Conservation (phyloP, 116 monocot genomes). For the Cymodocea nodosa region DNA sequence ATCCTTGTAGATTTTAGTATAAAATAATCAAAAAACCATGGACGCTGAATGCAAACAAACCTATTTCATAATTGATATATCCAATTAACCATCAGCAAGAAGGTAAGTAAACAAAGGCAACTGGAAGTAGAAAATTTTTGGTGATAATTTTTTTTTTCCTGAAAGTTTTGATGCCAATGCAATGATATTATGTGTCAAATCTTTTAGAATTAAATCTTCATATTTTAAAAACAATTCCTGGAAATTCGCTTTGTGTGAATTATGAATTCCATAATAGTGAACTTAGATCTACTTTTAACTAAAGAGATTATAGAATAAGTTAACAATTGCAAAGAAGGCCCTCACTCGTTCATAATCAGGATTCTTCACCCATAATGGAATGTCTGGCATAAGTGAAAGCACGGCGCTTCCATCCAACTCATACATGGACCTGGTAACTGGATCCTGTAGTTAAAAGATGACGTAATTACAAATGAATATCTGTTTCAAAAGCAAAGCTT, state of each 20-base stretch:
- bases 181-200: no score
- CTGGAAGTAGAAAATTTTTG: no score
- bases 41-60: no score
- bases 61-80: no score
- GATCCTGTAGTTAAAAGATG: conserved; percentile 25
- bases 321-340: conserved; percentile 1
- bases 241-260: not conserved
- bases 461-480: not conserved
- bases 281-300: no score
- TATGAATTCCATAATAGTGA: not conserved
- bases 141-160: no score
- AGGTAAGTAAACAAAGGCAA: no score
- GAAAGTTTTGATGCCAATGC: no score
- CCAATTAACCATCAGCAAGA: no score
- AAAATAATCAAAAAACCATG: not conserved
- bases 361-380: conserved; percentile 79
- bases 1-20: not conserved
- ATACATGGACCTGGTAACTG: conserved; percentile 31
- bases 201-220: no score
- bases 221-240: not conserved
- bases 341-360: conserved; percentile 81
- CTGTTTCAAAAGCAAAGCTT: not conserved
- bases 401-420: conserved; percentile 56
- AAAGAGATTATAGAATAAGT: not conserved
- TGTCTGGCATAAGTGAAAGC: conserved; percentile 42